Evolutionary conservation across 208 protist species (phyloP).

Genomic region (Crithidia thermophila): DNA sequence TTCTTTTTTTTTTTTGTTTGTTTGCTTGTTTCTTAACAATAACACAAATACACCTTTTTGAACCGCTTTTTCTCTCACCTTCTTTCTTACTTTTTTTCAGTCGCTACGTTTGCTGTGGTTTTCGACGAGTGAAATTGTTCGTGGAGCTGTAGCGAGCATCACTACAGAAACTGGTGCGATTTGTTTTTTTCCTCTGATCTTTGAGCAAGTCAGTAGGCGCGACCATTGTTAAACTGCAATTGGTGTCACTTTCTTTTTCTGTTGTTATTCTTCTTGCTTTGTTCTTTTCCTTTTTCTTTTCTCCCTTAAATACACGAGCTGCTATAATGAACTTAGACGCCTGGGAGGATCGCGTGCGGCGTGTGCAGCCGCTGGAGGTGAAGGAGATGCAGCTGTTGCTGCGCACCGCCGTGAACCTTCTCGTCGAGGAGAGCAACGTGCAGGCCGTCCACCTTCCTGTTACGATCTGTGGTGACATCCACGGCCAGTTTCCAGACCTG

Average conservation of each 20-base stretch:
- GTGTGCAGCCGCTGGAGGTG: slow-evolving; percentile 57
- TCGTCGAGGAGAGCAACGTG: slow-evolving; percentile 96
- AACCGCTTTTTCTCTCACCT: too few relatives aligned
- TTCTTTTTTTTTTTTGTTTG: slow-evolving; percentile 20
- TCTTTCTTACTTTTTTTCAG: too few relatives aligned
- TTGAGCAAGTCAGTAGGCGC: too few relatives aligned
- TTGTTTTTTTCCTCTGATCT: too few relatives aligned
- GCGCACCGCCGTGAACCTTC: slow-evolving; percentile 61
- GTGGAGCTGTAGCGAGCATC: too few relatives aligned
- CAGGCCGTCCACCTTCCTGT: slow-evolving; percentile 93
- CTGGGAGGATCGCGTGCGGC: slow-evolving; percentile 68
- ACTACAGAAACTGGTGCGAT: too few relatives aligned
- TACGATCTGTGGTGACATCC: slow-evolving; percentile 99
- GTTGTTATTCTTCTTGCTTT: not conserved
- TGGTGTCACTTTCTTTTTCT: not conserved
- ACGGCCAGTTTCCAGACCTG: slow-evolving; percentile 99
- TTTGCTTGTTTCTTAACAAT: not conserved
- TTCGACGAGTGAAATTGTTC: too few relatives aligned
- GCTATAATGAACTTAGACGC: slow-evolving; percentile 61
- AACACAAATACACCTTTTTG: not conserved
- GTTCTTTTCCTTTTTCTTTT: slow-evolving; percentile 1
- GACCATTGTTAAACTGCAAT: too few relatives aligned
- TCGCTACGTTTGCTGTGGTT: too few relatives aligned
- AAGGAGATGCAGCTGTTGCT: slow-evolving; percentile 77
- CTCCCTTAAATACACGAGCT: not conserved